Conservation (phyloP, 495 filamentous ascomycete genomes). For the Aspergillus sclerotioniger region DNA sequence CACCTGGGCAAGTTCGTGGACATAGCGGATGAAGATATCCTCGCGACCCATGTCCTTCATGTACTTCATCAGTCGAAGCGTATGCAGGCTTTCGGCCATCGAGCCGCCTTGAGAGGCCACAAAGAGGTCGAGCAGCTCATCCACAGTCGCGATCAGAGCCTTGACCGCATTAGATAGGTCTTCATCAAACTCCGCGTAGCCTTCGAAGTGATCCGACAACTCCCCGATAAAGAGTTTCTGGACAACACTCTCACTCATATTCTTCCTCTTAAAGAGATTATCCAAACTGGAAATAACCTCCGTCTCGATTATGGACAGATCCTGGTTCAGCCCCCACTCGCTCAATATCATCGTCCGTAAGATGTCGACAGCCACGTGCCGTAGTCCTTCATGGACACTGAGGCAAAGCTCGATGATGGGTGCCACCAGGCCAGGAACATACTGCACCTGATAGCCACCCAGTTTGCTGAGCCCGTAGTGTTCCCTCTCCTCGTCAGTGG, state of each 20-base stretch:
- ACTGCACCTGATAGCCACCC: conserved; percentile 97
- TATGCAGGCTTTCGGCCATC: conserved; percentile 78
- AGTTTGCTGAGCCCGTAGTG: conserved; percentile 79
- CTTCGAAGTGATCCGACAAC: conserved; percentile 75
- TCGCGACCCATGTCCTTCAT: conserved; percentile 95
- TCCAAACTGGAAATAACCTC: conserved; percentile 97
- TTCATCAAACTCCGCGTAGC: conserved; percentile 66
- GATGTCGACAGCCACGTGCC: conserved; percentile 87
- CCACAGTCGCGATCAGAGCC: conserved; percentile 75
- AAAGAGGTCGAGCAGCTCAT: conserved; percentile 87
- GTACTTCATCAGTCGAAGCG: conserved; percentile 91
- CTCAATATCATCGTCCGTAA: conserved; percentile 97
- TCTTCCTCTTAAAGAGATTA: conserved; percentile 83
- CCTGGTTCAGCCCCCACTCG: conserved; percentile 96
- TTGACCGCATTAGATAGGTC: conserved; percentile 73
- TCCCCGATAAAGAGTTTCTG: conserved; percentile 93
- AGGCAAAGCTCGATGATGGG: conserved; percentile 93
- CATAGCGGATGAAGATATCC: conserved; percentile 94
- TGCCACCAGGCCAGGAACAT: conserved; percentile 85
- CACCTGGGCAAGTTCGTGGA: conserved; percentile 83
- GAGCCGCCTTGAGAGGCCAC: conserved; percentile 87
- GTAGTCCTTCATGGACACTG: conserved; percentile 88
- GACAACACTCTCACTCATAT: conserved; percentile 79
- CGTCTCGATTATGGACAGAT: conserved; percentile 87
- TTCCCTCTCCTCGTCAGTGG: conserved; percentile 66